Base-by-base conservation (phyloP, 83 land plant genomes). In the Thuja plicata region DNA sequence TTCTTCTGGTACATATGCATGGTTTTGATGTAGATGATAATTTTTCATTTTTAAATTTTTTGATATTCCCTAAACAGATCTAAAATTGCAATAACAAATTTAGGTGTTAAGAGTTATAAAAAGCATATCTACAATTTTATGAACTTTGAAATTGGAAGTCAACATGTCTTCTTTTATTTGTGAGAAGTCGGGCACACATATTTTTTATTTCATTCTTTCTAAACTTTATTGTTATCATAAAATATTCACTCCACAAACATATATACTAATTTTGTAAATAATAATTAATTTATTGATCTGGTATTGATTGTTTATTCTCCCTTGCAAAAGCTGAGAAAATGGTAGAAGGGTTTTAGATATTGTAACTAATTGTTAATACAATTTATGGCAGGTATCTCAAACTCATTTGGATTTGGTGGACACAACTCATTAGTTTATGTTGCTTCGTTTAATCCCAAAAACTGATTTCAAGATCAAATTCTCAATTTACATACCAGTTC, bases 331-430 rank as follows among this genome's bases (percentile, higher is more conserved):
- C 21, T 24, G 52, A 43, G 45, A 10, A 43, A 24, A 46, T 82
- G 32, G 34, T 0, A 82, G 9, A 45, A 2, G n/a, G 35, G 21
- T 16, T 78, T 81, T 43, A 30, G 21, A 79, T 0, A 19, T 9
- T 2, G 10, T 82, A 12, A 45, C 85, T 82, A 54, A 81, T 43
- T 45, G 84, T 82, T 82, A 24, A 82, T n/a, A 45, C 70, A 50
- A 19, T 81, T 38, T 2, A 24, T 83, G 84, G 89, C 89, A 93
- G 94, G 87, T 38, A 93, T 93, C 83, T 93, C 95, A 37, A 94
- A 94, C 89, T 94, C 95, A 57, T 94, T 94, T 79, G 96, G 96
- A 86, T 94, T 94, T 62, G 96, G 96, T 27, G 96, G 96, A 15
- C 96, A 94, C 91, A 94, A 94, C 87, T 93, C 95, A 30, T 92